Evolutionary conservation across 1,139 yeast genomes (phyloP), one percentile per base, ranked within the genome.

Genomic region (Yarrowia galli): DNA sequence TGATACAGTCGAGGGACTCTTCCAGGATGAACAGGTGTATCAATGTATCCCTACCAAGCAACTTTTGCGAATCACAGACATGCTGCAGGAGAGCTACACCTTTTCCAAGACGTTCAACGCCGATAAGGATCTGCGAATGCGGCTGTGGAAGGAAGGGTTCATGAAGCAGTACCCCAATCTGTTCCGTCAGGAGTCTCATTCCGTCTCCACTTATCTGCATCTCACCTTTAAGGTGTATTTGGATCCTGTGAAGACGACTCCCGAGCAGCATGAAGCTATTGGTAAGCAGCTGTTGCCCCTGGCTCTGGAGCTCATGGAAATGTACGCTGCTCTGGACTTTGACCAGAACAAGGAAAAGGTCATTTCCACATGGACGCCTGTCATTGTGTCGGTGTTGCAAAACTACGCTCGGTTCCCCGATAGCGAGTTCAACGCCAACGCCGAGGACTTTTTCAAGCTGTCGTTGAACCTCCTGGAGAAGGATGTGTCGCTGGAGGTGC

Each of bases 101-200:
- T 95, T 96, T 79, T 91, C 99, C 7, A 86, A 89, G 73, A 86
- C 84, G 69, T 96, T 96, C 82, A 96, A 96, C 77, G 95, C 89
- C 71, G 92, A 96, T 78, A 89, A 90, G 76, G 95, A 92, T 69
- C 82, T 95, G 72, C 83, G 99, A 72, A 89, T 91, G 23, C 82
- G 96, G 71, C 82, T 96, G 65, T 93, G 96, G 89, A 91, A 92
- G 75, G 92, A 96, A 12, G 97, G 98, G 2, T 88, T 92, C 45
- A 95, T 93, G 79, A 97, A 92, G 74, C 89, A 95, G 75, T 83
- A 93, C 70, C 99, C 99, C 25, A 96, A 95, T 75, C 81, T 96
- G 73, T 81, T 93, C 73, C 91, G 91, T 73, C 99, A 96, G 78
- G 99, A 96, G 77, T 88, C 96, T 0, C 87, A 92, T 25, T 87